Conservation (phyloP, 2,329 filamentous ascomycete species). For the Pseudogymnoascus verrucosus region DNA sequence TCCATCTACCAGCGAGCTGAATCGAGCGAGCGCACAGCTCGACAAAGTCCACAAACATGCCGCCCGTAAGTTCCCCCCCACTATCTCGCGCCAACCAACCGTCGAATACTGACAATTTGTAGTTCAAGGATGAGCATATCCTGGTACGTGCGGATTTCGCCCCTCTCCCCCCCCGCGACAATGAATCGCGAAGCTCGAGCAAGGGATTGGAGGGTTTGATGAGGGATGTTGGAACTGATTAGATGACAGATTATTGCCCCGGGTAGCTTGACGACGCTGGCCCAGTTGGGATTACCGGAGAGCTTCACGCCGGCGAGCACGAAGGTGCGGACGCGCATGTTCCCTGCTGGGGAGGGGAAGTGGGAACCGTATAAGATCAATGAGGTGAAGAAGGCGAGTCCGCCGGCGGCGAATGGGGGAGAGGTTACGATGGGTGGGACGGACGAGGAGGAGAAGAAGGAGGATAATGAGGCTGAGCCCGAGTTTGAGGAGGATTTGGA, state of each 20-base stretch:
- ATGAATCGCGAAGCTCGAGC: neutral
- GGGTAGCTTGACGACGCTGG: constrained; percentile 28
- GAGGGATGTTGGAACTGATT: neutral
- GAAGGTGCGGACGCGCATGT: constrained; percentile 90
- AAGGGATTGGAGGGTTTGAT: neutral
- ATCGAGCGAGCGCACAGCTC: constrained; percentile 1
- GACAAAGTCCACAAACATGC: constrained; percentile 5
- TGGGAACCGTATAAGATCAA: constrained; percentile 78
- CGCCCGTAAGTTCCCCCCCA: neutral
- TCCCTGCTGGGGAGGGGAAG: constrained; percentile 65
- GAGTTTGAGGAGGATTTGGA: constrained; percentile 85
- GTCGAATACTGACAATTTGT: neutral
- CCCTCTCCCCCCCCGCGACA: neutral
- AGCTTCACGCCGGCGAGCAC: constrained; percentile 73
- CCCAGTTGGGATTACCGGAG: constrained; percentile 29
- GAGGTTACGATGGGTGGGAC: constrained; percentile 28
- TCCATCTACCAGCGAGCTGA: constrained; percentile 4
- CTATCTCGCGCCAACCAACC: neutral
- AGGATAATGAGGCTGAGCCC: constrained; percentile 46
- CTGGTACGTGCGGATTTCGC: constrained; percentile 32
- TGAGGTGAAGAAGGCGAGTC: constrained; percentile 44
- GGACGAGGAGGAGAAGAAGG: constrained; percentile 25
- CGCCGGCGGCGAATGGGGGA: constrained; percentile 16
- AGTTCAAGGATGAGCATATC: constrained; percentile 44
- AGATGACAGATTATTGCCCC: constrained; percentile 36